Conservation (phyloP, 2,329 filamentous ascomycete genomes). For the Sporothrix luriei region DNA sequence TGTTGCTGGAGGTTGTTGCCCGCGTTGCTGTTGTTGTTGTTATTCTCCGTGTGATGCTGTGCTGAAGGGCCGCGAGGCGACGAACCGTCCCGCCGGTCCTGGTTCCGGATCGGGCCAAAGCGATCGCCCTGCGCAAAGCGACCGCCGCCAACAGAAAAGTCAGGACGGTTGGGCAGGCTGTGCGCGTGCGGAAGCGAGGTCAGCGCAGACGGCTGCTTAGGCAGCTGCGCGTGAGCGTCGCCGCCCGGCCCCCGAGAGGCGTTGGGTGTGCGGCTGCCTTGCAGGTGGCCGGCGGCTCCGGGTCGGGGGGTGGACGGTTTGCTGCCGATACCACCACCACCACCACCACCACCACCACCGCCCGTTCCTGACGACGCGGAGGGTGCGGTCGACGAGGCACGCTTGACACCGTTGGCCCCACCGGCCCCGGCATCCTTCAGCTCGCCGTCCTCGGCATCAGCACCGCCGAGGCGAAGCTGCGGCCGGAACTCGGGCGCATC, state of each 20-base stretch:
- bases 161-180: conserved; percentile 41
- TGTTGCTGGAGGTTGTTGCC: conserved; percentile 9
- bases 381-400: not conserved
- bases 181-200: conserved; percentile 39
- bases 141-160: conserved; percentile 37
- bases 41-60: not conserved
- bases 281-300: conserved; percentile 35
- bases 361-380: not conserved
- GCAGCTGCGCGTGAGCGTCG: conserved; percentile 22
- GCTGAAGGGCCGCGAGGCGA: not conserved
- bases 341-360: conserved; percentile 21
- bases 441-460: conserved; percentile 71
- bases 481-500: conserved; percentile 68
- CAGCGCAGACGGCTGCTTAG: conserved; percentile 43
- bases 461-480: conserved; percentile 40
- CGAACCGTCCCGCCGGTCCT: conserved; percentile 34
- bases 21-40: not conserved
- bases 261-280: conserved; percentile 1
- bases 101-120: conserved; percentile 38
- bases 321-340: conserved; percentile 30
- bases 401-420: conserved; percentile 37
- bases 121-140: conserved; percentile 34
- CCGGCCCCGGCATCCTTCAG: conserved; percentile 57
- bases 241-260: not conserved
- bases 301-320: conserved; percentile 41